Conservation (phyloP, 2,329 filamentous ascomycete species). For the Pyrenophora graminea region DNA sequence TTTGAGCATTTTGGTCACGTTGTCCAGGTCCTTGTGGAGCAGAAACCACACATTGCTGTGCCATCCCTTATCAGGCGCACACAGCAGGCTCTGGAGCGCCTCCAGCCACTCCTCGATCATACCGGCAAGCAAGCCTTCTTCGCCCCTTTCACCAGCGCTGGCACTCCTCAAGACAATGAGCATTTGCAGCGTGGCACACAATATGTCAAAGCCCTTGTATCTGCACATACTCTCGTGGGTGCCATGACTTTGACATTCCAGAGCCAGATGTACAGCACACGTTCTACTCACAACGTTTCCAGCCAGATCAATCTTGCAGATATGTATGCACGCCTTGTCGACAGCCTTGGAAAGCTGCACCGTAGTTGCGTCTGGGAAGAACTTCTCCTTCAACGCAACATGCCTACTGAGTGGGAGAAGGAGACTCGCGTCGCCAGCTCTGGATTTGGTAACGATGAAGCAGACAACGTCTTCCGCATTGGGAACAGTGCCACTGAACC, state of each 20-base stretch:
- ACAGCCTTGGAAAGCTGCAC: conserved; percentile 76
- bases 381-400: conserved; percentile 70
- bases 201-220: conserved; percentile 77
- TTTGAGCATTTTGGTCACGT: conserved; percentile 74
- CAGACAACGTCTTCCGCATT: conserved; percentile 47
- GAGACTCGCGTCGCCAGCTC: conserved; percentile 50
- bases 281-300: conserved; percentile 68
- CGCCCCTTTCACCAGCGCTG: conserved; percentile 58
- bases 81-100: conserved; percentile 67
- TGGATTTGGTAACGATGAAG: conserved; percentile 46
- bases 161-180: conserved; percentile 28
- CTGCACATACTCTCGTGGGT: conserved; percentile 74
- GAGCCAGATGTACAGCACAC: conserved; percentile 63
- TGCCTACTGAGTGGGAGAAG: conserved; percentile 70
- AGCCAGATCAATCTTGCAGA: conserved; percentile 81
- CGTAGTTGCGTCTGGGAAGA: conserved; percentile 84
- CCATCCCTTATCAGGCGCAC: conserved; percentile 79
- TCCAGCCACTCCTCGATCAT: conserved; percentile 68
- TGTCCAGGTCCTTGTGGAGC: conserved; percentile 77
- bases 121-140: conserved; percentile 67
- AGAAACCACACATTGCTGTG: conserved; percentile 77
- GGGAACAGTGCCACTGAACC: conserved; percentile 30
- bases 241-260: conserved; percentile 76
- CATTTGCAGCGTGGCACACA: conserved; percentile 68
- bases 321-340: conserved; percentile 76